Percentiles rank a stretch among this genome's conserved stretches.
Evolutionary conservation across 2,329 filamentous ascomycete species (phyloP).

Genomic region (Talaromyces funiculosus): DNA sequence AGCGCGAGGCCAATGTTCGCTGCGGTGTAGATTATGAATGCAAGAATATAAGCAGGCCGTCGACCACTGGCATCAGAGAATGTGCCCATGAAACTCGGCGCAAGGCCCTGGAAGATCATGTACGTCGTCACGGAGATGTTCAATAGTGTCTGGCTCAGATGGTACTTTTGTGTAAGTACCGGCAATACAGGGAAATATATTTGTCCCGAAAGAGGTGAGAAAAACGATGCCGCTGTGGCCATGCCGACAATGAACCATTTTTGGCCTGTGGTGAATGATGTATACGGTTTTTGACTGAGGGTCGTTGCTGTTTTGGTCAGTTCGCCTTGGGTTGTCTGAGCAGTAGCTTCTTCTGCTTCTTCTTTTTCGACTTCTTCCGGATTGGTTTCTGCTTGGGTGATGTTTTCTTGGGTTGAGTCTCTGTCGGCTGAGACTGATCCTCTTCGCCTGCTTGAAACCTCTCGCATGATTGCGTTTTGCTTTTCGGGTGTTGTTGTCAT

Average conservation of each 20-base stretch:
- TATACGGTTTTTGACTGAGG: constrained; percentile 16
- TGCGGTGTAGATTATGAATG: constrained; percentile 43
- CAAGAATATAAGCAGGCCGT: constrained; percentile 55
- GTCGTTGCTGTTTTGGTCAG: constrained; percentile 4
- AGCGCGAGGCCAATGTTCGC: constrained; percentile 57
- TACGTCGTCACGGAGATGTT: constrained; percentile 17
- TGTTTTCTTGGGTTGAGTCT: background rate
- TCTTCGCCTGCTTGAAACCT: background rate
- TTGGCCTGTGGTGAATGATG: constrained; percentile 27
- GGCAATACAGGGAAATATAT: constrained; percentile 37
- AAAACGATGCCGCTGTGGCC: constrained; percentile 37
- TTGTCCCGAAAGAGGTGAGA: constrained; percentile 37
- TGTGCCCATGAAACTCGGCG: constrained; percentile 57
- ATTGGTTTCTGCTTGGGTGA: background rate
- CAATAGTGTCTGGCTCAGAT: constrained; percentile 5
- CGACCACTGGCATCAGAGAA: constrained; percentile 57
- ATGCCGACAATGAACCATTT: constrained; percentile 35
- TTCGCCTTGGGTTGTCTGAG: background rate
- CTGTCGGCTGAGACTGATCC: background rate
- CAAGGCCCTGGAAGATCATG: constrained; percentile 55
- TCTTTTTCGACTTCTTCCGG: background rate
- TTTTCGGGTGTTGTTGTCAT: background rate
- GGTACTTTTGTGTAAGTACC: constrained; percentile 19
- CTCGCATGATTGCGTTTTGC: background rate
- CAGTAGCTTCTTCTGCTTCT: background rate